Percentiles rank a stretch among this genome's conserved stretches.
phyloP scores from a whole-genome alignment of 768 basidiomycete genomes.

The Leucosporidium creatinivorum region DNA sequence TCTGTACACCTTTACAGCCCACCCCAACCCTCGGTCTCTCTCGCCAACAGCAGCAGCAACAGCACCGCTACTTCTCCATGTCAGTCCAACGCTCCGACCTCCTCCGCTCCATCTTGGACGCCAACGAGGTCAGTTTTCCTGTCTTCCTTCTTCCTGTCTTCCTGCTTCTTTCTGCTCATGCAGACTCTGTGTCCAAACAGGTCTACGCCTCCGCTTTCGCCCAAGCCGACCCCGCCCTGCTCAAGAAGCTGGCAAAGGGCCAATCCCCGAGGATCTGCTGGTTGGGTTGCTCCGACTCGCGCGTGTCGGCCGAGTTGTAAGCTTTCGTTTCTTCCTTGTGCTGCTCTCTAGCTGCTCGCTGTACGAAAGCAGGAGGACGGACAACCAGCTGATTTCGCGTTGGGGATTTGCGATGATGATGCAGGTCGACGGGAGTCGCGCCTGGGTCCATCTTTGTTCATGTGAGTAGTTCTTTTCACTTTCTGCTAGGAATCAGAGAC shows the following conservation, averaged over 20 bases:
- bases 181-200: slow-evolving; percentile 22
- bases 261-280: slow-evolving; percentile 35
- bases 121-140: slow-evolving; percentile 14
- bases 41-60: too few relatives aligned
- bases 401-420: too few relatives aligned
- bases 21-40: too few relatives aligned
- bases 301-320: slow-evolving; percentile 35
- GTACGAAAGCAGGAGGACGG: neutral
- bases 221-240: slow-evolving; percentile 24
- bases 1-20: too few relatives aligned
- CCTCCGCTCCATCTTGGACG: slow-evolving; percentile 1
- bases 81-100: neutral
- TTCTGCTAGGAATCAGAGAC: neutral
- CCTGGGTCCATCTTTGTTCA: slow-evolving; percentile 39
- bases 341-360: neutral
- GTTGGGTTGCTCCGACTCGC: slow-evolving; percentile 37
- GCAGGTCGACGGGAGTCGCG: slow-evolving; percentile 34
- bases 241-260: slow-evolving; percentile 32
- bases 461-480: slow-evolving; percentile 9
- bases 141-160: slow-evolving; percentile 22
- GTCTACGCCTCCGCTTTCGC: slow-evolving; percentile 28
- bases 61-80: too few relatives aligned
- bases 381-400: too few relatives aligned
- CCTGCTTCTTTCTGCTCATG: slow-evolving; percentile 23
- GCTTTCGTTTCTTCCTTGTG: neutral